These are phyloP conservation scores for Colletotrichum neosansevieriae DNA, from an alignment of 2,329 filamentous ascomycete genomes.

Conservation along the genomic window DNA sequence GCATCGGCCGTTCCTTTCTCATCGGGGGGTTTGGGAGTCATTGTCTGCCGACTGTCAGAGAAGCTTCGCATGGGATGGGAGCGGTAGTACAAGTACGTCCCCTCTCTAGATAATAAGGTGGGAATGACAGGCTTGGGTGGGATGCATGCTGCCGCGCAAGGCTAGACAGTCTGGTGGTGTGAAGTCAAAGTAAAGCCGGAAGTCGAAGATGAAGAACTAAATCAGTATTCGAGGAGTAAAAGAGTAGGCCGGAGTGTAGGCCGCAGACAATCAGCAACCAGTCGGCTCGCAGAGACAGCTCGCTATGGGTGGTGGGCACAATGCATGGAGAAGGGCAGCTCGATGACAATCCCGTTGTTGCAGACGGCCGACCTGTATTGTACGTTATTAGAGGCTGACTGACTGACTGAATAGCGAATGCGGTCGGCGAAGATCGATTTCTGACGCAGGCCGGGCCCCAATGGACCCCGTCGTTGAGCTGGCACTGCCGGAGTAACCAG, in stretches of 20 bases:
- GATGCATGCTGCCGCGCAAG: slow-evolving; percentile 40
- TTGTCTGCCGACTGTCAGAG: slow-evolving; percentile 37
- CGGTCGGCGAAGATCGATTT: slow-evolving; percentile 12
- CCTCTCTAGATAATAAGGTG: slow-evolving; percentile 23
- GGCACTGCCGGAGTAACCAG: slow-evolving; percentile 40
- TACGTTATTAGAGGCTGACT: no score
- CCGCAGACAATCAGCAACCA: slow-evolving; percentile 17
- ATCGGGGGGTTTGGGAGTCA: slow-evolving; percentile 40
- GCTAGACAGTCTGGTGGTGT: slow-evolving; percentile 10
- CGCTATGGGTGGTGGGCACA: not conserved
- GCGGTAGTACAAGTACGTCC: slow-evolving; percentile 23
- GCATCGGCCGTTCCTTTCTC: slow-evolving; percentile 34
- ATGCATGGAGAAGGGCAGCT: slow-evolving; percentile 19
- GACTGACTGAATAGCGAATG: not conserved
- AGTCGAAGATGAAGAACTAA: not conserved
- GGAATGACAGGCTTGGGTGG: slow-evolving; percentile 25
- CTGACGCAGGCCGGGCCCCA: slow-evolving; percentile 24
- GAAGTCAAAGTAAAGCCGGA: not conserved
- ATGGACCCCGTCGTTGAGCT: slow-evolving; percentile 34
- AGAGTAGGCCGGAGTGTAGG: slow-evolving; percentile 29
- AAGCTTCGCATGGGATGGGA: not conserved
- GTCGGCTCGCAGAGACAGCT: slow-evolving; percentile 19
- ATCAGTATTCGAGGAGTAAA: not conserved
- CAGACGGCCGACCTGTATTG: slow-evolving; percentile 5
- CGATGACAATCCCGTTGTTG: slow-evolving; percentile 22